Percentiles rank a stretch among this genome's conserved stretches.
These are phyloP conservation scores for Penicillium hordei DNA, from an alignment of 2,329 filamentous ascomycete genomes.

Conservation along the genomic window DNA sequence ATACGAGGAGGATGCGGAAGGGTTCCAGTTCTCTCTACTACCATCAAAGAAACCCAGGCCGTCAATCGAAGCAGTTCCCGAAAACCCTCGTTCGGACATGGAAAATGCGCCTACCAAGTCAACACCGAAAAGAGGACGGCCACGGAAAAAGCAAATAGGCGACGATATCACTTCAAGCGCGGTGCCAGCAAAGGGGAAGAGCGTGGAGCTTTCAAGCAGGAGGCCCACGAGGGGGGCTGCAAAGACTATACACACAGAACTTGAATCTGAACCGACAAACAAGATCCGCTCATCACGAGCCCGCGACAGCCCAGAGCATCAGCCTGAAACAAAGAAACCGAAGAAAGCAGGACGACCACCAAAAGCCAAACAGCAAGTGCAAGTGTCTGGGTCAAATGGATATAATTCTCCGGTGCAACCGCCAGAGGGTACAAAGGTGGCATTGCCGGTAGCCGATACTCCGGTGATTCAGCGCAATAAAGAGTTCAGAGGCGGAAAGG, in stretches of 20 bases:
- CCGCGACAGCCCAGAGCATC: conserved; percentile 29
- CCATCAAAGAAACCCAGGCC: conserved; percentile 64
- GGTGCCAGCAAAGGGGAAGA: conserved; percentile 20
- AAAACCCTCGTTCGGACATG: conserved; percentile 39
- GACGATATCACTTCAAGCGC: conserved; percentile 16
- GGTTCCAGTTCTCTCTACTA: conserved; percentile 71
- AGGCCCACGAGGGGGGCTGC: conserved; percentile 29
- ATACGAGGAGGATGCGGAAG: conserved; percentile 74
- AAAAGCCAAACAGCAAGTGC: conserved; percentile 27
- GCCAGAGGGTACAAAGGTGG: conserved; percentile 61
- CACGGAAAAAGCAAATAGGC: conserved; percentile 45
- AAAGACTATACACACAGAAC: conserved; percentile 18
- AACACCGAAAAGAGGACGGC: conserved; percentile 39
- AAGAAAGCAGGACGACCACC: conserved; percentile 35
- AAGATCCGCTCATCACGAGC: conserved; percentile 27
- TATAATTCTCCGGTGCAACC: conserved; percentile 32
- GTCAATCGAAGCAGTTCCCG: conserved; percentile 36
- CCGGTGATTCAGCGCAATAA: conserved; percentile 92
- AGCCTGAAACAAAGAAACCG: conserved; percentile 34
- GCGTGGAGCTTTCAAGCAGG: conserved; percentile 24
- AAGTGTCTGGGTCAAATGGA: conserved; percentile 25
- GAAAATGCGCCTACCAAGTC: conserved; percentile 36
- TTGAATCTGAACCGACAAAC: conserved; percentile 17
- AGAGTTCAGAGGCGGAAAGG: conserved; percentile 79
- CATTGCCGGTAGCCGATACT: conserved; percentile 86